Evolutionary conservation across 805 yeast species (phyloP), one percentile per base, ranked within the genome.

Genomic region (Starmera dryadoides): DNA sequence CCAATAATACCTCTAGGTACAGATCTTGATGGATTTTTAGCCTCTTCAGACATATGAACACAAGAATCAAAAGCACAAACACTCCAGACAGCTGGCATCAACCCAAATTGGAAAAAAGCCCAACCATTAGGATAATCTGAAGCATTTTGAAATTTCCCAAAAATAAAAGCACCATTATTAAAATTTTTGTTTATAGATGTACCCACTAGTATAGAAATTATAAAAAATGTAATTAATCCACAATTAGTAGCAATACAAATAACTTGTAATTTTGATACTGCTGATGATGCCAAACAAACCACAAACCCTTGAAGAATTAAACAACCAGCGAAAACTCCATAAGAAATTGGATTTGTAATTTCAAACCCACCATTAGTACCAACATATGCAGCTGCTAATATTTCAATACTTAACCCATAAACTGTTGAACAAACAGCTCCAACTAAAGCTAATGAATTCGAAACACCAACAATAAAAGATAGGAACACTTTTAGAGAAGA

Each of bases 71-170:
- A 81, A 0, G 83, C 78, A 19, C 84, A 83, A 53, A 81, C 79
- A 16, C 85, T 79, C 88, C 89, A 82, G 42, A 80, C 72, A 2
- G 80, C 78, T 0, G 86, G 79, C 75, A 78, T 70, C 69, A 78
- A 75, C 11, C 72, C 66, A 32, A 61, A 62, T 46, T 78, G 57
- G 42, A 69, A 58, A 42, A 66, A 48, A 65, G 75, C 69, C 75
- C 80, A 77, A 23, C 85, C 86, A 26, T 56, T 60, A 9, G 77
- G 68, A 79, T 84, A 80, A 28, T 66, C 70, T 29, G 78, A 63
- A 36, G 56, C 58, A 52, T 77, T 77, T 20, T 69, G 61, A 38
- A 69, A 66, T 32, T 69, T 56, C 22, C 78, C 77, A 56, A 79
- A 81, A 21, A 80, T 79, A 52, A 65, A 78, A 7, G 53, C 44